Conservation (phyloP, 495 filamentous ascomycete species). For the Darksidea phi region DNA sequence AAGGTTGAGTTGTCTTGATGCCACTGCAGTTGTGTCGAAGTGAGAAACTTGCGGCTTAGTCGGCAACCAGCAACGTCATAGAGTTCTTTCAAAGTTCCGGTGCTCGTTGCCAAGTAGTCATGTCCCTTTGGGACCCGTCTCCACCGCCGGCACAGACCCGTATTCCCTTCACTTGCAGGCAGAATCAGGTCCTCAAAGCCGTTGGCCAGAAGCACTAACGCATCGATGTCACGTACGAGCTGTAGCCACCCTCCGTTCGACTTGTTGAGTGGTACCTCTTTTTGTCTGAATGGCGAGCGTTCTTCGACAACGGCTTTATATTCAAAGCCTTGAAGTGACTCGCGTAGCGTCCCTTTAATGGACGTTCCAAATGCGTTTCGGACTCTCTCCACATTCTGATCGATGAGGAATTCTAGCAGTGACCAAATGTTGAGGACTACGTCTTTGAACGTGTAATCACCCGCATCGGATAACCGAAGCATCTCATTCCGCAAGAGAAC, state of each 20-base stretch:
- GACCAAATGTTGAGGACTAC: conserved; percentile 36
- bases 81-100: conserved; percentile 22
- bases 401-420: conserved; percentile 31
- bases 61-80: conserved; percentile 33
- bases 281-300: conserved; percentile 15
- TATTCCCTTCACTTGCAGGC: conserved; percentile 3
- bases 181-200: conserved; percentile 35
- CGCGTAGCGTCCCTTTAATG: conserved; percentile 4
- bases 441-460: conserved; percentile 31
- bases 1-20: conserved; percentile 29
- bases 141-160: conserved; percentile 28
- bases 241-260: conserved; percentile 31
- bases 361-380: conserved; percentile 8
- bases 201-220: conserved; percentile 33
- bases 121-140: conserved; percentile 26
- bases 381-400: conserved; percentile 20
- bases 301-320: conserved; percentile 34
- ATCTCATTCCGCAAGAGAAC: background rate
- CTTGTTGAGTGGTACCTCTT: conserved; percentile 19
- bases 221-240: conserved; percentile 33
- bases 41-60: conserved; percentile 15
- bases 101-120: conserved; percentile 33
- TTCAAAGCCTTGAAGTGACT: conserved; percentile 31
- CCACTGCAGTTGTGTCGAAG: conserved; percentile 32
- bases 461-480: conserved; percentile 4